Evolutionary conservation across 129 eudicot genomes (phyloP).

Genomic region (Centaurea solstitialis): DNA sequence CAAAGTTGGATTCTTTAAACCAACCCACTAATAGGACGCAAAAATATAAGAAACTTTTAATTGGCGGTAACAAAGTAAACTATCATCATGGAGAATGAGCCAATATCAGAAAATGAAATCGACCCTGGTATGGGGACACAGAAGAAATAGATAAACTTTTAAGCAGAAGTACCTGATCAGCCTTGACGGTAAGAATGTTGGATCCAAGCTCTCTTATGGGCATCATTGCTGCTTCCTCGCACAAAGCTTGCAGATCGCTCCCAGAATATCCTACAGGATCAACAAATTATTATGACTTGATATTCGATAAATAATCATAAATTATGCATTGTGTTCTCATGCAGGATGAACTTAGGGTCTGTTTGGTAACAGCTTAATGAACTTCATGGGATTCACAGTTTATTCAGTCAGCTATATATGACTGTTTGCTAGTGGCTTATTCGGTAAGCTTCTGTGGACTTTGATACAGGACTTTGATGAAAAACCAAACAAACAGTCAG

Average conservation of each 20-base stretch:
- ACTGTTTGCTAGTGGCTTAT: too few species aligned
- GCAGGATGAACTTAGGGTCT: background rate
- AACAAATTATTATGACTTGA: background rate
- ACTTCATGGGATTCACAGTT: too few species aligned
- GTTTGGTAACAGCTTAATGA: too few species aligned
- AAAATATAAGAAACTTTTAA: too few species aligned
- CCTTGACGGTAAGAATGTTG: slow-evolving; percentile 76
- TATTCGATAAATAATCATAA: too few species aligned
- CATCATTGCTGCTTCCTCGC: slow-evolving; percentile 99
- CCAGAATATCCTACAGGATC: slow-evolving; percentile 82
- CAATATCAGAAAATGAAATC: background rate
- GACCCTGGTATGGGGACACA: background rate
- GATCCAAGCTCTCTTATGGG: slow-evolving; percentile 99
- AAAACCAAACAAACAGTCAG: too few species aligned
- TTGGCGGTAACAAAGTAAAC: too few species aligned
- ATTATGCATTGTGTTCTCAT: too few species aligned
- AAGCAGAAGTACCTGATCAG: slow-evolving; percentile 61
- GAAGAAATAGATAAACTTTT: background rate
- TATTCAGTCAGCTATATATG: too few species aligned
- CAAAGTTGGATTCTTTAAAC: background rate
- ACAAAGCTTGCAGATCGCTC: slow-evolving; percentile 92
- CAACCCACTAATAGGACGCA: background rate
- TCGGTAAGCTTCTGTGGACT: too few species aligned
- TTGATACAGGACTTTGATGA: too few species aligned
- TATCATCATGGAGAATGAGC: background rate